Base-by-base conservation (phyloP, 257 asterid species). In the Thymus quinquecostatus region DNA sequence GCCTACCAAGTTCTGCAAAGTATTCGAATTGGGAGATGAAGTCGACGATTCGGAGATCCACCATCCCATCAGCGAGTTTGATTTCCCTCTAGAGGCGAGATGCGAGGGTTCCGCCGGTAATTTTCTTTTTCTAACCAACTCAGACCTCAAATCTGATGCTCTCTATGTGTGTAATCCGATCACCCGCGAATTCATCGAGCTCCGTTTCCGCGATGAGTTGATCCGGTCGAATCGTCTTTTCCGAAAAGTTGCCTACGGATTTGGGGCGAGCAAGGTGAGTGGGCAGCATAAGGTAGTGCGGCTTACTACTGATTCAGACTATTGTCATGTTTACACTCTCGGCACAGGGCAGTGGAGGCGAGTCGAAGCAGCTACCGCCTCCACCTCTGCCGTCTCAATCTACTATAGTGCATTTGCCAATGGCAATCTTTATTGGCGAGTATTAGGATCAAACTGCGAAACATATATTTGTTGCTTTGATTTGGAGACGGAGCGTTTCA, bases 361-460 rank as follows among this genome's bases (percentile, higher is more conserved):
- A 8, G 48, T 77, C 2, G 71, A 21, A 1, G 45, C 61, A 41
- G 47, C 47, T 78, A 64, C 64, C 10, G 21, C 2, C 21, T 2
- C 10, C 2, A 1, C 3, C 3, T 10, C n/a, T 5, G 11, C 2
- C 12, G 21, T 21, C 21, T 21, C 21, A 21, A 9, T 10, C n/a
- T 45, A 11, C 7, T 66, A 10, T 56, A 8, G 81, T 1, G 50
- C 65, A 1, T 77, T 60, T 32, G 13, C 79, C 4, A 81, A 79
- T 8, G 90, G 87, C 1, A 81, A 77, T 51, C 77, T 85, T 7
- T 84, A 85, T 10, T 83, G 90, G 90, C 47, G 81, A n/a, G 76
- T 70, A 1, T 27, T 3, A 3, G 86, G 81, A 71, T 60, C 4
- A 3, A 3, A 64, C 11, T 66, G 57, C 21, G 5, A 27, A 0